Evolutionary conservation across 2,329 filamentous ascomycete genomes (phyloP), one percentile per base, ranked within the genome.

Genomic region (Fonsecaea monophora): DNA sequence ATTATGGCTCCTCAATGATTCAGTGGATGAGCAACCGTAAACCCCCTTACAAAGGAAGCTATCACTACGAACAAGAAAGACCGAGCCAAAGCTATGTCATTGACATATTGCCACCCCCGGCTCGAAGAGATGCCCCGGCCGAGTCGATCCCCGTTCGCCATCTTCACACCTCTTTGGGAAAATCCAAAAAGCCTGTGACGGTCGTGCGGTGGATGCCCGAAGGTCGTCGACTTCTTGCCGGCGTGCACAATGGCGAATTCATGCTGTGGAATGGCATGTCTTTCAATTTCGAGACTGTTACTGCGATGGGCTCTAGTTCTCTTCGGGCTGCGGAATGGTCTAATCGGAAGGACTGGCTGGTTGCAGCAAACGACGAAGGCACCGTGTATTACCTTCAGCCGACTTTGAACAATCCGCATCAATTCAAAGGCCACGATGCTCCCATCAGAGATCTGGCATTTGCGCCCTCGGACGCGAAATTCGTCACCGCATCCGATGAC

Each of bases 221-320:
- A 79, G 95, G 95, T 34, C 89, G 95, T 68, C 86, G 95, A 72
- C 82, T 99, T 64, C 85, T 99, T 76, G 98, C 95, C 0, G 95
- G 93, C 25, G 96, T 94, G 0, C 96, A 93, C 72, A 98, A 94
- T 77, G 95, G 95, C 75, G 95, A 99, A 78, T 99, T 99, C 75
- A 99, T 96, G 45, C 81, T 99, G 3, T 99, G 95, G 95, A 99
- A 99, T 77, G 95, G 95, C 70, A 98, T 94, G 53, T 94, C 93
- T 30, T 99, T 99, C 86, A 98, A 99, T 79, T 99, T 99, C 74
- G 95, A 99, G 81, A 98, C 95, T 3, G 97, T 99, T 34, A 97
- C 97, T 91, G 75, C 81, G 18, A 78, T 77, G 61, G 72, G 72
- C 21, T 72, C 67, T 79, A 89, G 89, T 63, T 91, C 92, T 42